Evolutionary conservation across 345 rosid species (phyloP).

Genomic region (Capsella bursapastoris): DNA sequence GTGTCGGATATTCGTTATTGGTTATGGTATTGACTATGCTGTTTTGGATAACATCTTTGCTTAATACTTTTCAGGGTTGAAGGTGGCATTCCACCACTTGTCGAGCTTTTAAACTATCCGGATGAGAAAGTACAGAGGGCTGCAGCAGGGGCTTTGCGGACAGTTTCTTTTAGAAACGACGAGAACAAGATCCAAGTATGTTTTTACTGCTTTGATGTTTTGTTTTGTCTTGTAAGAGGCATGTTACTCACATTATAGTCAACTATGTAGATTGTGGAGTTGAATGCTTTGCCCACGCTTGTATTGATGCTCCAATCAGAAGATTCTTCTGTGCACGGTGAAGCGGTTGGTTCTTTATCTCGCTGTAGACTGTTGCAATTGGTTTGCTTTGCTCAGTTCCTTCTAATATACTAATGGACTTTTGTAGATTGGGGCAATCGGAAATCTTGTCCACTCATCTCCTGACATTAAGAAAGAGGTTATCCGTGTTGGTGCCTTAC

Average conservation of each 20-base stretch:
- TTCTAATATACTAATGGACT: constrained; percentile 13
- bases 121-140: constrained; percentile 78
- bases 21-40: neutral
- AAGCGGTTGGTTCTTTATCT: constrained; percentile 60
- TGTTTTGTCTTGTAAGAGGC: neutral
- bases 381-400: neutral
- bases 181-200: constrained; percentile 71
- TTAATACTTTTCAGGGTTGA: constrained; percentile 52
- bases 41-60: constrained; percentile 15
- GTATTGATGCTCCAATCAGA: constrained; percentile 69
- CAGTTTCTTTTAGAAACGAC: constrained; percentile 76
- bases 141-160: constrained; percentile 77
- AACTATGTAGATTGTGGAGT: constrained; percentile 67
- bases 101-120: constrained; percentile 58
- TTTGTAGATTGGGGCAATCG: constrained; percentile 74
- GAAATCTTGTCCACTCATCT: constrained; percentile 79
- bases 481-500: constrained; percentile 75
- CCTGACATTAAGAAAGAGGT: constrained; percentile 74
- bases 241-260: constrained; percentile 24
- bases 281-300: constrained; percentile 69
- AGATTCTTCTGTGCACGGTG: constrained; percentile 65
- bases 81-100: constrained; percentile 78
- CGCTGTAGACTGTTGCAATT: neutral
- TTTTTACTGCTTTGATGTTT: neutral
- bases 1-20: neutral